Base-by-base conservation (phyloP, 2,329 filamentous ascomycete species). In the Apiospora phragmitis region DNA sequence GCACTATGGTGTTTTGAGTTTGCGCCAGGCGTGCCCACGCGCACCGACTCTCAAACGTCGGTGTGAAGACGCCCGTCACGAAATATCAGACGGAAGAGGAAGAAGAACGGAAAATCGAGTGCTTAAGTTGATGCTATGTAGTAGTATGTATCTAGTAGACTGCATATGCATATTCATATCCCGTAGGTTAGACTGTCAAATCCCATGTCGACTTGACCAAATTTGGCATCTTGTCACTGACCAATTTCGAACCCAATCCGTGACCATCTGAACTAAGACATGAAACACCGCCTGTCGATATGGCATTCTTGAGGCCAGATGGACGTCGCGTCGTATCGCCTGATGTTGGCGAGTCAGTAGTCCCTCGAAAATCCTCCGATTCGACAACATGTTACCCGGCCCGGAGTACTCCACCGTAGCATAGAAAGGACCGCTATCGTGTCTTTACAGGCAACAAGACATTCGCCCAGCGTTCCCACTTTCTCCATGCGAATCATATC, bases 1-100 rank as follows among this genome's bases (percentile, higher is more conserved):
- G 55, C 38, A 38, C 55, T n/a, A 62, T 62, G 55, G 55, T 38
- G 55, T 62, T 62, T 62, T 62, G 55, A 38, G 55, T 62, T 62
- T 62, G 55, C 55, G 21, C 55, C 55, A 62, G 55, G 18, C 55
- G 1, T 38, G 55, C 55, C 32, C 55, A 38, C 32, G 55, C 55
- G 55, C 55, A 32, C 18, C 55, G 55, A 32, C 55, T 62, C 32
- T 62, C 32, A 62, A 62, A 62, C 55, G 55, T 62, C 55, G 55
- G 55, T 62, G 55, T 38, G 55, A 32, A 32, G 55, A 38, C 32
- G 55, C 7, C 55, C 32, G 32, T 38, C 55, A 16, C 55, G 55
- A 62, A 62, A 62, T 32, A 62, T 38, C 32, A 62, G 55, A 38
- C 55, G 55, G 55, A 35, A 35, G 51, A 35, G 6, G 51, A 59